Evolutionary conservation across 371 early-diverging fungal genomes (phyloP), one percentile per base, ranked within the genome.

Genomic region (Syncephalastrum contaminatum): DNA sequence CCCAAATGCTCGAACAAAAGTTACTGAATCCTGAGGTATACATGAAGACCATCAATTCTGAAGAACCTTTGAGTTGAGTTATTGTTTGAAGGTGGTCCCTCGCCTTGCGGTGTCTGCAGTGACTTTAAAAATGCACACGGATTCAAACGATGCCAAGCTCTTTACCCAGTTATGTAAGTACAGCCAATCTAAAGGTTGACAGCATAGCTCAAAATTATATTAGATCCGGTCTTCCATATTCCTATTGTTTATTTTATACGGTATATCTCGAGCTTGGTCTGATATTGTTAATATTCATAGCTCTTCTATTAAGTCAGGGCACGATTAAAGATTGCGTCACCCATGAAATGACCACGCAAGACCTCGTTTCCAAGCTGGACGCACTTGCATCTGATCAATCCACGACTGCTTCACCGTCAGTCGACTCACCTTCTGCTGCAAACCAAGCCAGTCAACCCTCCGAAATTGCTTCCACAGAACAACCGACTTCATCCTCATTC

Each of bases 91-190:
- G 60, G 50, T 60, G 10, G 40, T 60, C 45, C 20, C 49, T 25
- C 30, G 39, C 18, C 30, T 61, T 0, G 21, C 30, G 19, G 18
- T 47, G 2, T 42, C 45, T 16, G 22, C 66, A 18, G 51, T 65
- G 8, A 61, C 66, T 6, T 30, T 65, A 0, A 46, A 53, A 25
- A 56, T 65, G 61, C 48, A 54, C n/a, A 58, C 50, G 44, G 58
- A 54, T 14, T 59, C 63, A 4, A 63, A 60, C 12, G 54, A 63
- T 57, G 67, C 67, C 22, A 54, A 48, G 15, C 24, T 67, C 18
- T 67, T 67, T 53, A 46, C 49, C 13, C 67, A 67, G 51, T 46
- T 67, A 43, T 67, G 67, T 63, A 60, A 54, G 63, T 42, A n/a
- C 14, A 46, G 6, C 3, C 1, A 42, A 40, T 24, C 1, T 43